Evolutionary conservation across 75 land plant genomes (phyloP), one percentile per base, ranked within the genome.

Genomic region (Azolla pinnata): DNA sequence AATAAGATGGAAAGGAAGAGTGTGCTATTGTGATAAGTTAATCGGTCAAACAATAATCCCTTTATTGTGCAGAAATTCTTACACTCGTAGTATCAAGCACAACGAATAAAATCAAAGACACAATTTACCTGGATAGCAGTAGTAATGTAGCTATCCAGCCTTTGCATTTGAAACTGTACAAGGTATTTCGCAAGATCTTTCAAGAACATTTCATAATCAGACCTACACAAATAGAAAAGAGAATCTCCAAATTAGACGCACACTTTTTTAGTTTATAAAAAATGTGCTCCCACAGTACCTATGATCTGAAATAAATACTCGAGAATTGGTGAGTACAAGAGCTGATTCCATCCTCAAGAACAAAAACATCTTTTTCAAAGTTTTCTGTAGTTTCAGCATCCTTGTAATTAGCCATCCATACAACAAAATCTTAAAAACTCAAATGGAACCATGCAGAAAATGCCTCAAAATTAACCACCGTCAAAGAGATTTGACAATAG

Each of bases 201-300:
- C 5, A 85, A 56, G 40, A 88, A 85, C 55, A 69, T 87, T 56
- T 85, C 98, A 73, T 88, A 93, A 63, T 93, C 86, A 58, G 86
- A 63, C 68, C 95, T 57, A 18, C 35, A 30, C 2, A 29, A 57
- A 21, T 1, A n/a, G 24, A n/a, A n/a, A 35, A 35, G 40, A 35
- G 40, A 35, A 52, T 1, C 49, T 46, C n/a, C 10, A 4, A 8
- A 23, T 46, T 46, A 18, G 14, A 4, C 21, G 12, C 2, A 1
- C 24, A 52, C 3, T 52, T 4, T 27, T 18, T 24, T 1, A 25
- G 27, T 26, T 19, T 23, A 52, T 25, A 21, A 7, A 47, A 47
- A 47, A 20, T 38, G 4, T 46, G 21, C 14, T 46, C 21, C 17
- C 3, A 14, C 49, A 46, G 17, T 53, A 85, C 96, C 90, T 57